Conservation (phyloP, 306 rosid species). For the Begonia masoniana region DNA sequence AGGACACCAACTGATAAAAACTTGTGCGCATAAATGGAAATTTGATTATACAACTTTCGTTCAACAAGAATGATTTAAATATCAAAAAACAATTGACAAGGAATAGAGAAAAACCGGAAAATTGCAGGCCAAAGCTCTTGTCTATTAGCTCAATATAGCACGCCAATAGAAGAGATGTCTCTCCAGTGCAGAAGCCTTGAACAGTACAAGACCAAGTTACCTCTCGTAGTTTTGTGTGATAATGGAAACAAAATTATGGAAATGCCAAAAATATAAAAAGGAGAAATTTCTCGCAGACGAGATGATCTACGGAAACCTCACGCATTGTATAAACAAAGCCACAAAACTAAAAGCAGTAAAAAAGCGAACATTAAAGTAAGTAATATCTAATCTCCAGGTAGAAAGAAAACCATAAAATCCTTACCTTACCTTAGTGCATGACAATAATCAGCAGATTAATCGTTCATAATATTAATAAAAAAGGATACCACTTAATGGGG, state of each 20-base stretch:
- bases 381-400: too few relatives aligned
- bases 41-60: neutral
- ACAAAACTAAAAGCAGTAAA: conserved; percentile 3
- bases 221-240: neutral
- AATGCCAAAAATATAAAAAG: neutral
- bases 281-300: neutral
- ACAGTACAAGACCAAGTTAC: neutral
- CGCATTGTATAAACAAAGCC: neutral
- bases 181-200: neutral
- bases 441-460: too few relatives aligned
- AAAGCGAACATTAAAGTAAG: too few relatives aligned
- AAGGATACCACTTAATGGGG: conserved; percentile 83
- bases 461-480: neutral
- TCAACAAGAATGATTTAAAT: neutral
- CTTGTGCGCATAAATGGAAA: neutral
- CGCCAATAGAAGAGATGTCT: too few relatives aligned
- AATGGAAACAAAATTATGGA: neutral
- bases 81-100: neutral
- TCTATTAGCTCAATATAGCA: too few relatives aligned
- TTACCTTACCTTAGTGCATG: too few relatives aligned
- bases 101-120: neutral
- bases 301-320: neutral
- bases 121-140: neutral
- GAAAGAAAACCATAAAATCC: too few relatives aligned
- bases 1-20: conserved; percentile 19